Percentiles rank a stretch among this genome's conserved stretches.
These are phyloP conservation scores for Seiridium unicorne DNA, from an alignment of 2,329 filamentous ascomycete genomes.

Conservation along the genomic window DNA sequence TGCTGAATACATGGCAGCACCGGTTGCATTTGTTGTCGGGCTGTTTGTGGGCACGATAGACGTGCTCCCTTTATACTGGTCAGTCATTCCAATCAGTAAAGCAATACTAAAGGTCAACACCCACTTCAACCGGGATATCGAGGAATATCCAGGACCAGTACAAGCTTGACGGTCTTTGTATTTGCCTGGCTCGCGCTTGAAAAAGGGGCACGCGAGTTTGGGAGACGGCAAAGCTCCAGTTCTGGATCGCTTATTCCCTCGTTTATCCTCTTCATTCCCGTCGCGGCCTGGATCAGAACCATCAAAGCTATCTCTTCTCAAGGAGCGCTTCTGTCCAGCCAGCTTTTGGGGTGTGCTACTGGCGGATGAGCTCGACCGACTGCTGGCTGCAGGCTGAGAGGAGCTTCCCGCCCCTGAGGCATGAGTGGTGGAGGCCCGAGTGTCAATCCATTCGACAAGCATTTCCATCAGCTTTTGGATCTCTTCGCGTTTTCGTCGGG, in stretches of 20 bases:
- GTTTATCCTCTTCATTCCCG: background rate
- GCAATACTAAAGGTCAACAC: background rate
- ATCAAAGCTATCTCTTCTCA: slow-evolving; percentile 1
- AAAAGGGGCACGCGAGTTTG: slow-evolving; percentile 8
- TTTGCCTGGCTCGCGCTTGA: slow-evolving; percentile 5
- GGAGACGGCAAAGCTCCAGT: background rate
- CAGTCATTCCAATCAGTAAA: background rate
- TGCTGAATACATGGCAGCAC: background rate
- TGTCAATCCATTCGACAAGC: slow-evolving; percentile 6
- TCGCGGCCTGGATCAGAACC: slow-evolving; percentile 2
- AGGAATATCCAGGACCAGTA: slow-evolving; percentile 4
- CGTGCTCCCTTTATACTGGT: slow-evolving; percentile 5
- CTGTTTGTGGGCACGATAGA: slow-evolving; percentile 7
- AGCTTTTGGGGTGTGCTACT: background rate
- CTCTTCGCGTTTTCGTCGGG: slow-evolving; percentile 4
- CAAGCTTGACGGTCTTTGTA: slow-evolving; percentile 3
- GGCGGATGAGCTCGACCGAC: background rate
- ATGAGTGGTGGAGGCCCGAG: background rate
- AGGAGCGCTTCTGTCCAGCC: slow-evolving; percentile 4
- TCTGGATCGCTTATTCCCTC: slow-evolving; percentile 2
- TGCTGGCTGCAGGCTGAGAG: background rate
- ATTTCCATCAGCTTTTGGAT: slow-evolving; percentile 11
- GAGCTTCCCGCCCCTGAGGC: background rate
- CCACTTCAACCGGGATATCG: slow-evolving; percentile 7
- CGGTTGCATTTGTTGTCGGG: slow-evolving; percentile 6